A percentile compares a stretch with the other conserved stretches of the same genome.
Conservation (phyloP, 139 green algal species). For the Chlamydomonas sphaeroides region DNA sequence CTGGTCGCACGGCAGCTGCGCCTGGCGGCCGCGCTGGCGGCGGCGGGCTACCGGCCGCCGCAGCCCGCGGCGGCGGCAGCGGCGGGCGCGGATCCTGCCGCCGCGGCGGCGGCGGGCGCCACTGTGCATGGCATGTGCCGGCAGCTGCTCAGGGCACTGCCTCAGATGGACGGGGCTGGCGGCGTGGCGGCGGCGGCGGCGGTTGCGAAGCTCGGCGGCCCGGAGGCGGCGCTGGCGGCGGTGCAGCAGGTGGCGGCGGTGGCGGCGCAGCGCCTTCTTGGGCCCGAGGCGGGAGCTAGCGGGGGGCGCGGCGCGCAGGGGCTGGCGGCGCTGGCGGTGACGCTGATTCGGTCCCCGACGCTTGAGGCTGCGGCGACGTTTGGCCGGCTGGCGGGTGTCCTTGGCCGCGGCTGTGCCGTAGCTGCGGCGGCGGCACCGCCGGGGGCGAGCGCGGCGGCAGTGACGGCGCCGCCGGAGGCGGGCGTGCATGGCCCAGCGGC, state of each 20-base stretch:
- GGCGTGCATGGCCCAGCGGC: neutral
- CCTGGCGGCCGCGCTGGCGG: neutral
- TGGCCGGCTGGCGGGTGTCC: too few species aligned
- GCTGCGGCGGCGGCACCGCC: neutral
- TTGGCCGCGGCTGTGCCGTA: too few species aligned
- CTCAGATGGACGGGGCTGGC: neutral
- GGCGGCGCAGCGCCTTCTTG: neutral
- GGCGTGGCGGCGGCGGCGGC: neutral
- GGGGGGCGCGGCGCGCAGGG: too few species aligned
- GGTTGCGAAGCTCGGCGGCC: neutral
- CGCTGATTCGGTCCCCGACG: neutral
- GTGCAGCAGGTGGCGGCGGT: neutral
- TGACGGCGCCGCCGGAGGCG: neutral
- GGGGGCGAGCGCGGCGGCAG: neutral
- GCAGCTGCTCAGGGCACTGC: neutral
- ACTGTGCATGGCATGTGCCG: neutral
- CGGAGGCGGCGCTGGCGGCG: neutral
- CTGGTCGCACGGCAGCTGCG: too few species aligned
- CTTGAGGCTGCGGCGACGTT: too few species aligned
- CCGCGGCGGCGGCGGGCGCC: neutral
- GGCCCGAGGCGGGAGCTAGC: neutral
- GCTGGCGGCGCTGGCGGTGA: too few species aligned
- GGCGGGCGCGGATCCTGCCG: neutral
- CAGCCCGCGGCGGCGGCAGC: neutral
- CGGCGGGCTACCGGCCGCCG: neutral